Evolutionary conservation across 345 rosid genomes (phyloP).

Genomic region (Schrenkiella parvula): DNA sequence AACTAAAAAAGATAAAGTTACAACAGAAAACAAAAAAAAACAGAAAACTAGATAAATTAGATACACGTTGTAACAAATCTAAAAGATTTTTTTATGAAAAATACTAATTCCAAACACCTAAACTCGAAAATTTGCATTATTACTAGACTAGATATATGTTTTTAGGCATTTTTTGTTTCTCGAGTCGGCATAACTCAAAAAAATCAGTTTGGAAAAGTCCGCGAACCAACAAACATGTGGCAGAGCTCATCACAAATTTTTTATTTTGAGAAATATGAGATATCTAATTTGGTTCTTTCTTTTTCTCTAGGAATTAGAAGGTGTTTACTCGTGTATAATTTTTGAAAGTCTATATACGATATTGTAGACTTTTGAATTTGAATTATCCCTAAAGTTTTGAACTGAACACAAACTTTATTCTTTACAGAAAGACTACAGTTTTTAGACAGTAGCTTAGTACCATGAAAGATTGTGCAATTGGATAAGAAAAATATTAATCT

Average conservation of each 20-base stretch:
- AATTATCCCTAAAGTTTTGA: neutral
- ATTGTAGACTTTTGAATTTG: neutral
- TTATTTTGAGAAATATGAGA: neutral
- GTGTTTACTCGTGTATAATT: neutral
- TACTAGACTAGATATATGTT: too few relatives aligned
- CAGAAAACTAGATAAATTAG: too few relatives aligned
- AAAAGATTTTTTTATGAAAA: too few relatives aligned
- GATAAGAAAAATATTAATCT: neutral
- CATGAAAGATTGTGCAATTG: slow-evolving; percentile 3
- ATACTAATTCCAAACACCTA: too few relatives aligned
- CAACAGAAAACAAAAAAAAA: too few relatives aligned
- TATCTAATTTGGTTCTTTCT: neutral
- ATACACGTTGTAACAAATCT: too few relatives aligned
- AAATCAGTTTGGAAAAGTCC: neutral
- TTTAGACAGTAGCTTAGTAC: neutral
- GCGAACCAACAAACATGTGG: neutral
- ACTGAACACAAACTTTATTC: neutral
- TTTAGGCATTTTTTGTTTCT: too few relatives aligned
- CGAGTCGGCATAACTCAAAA: too few relatives aligned
- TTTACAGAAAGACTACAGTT: neutral
- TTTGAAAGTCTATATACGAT: neutral
- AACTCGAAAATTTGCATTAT: too few relatives aligned
- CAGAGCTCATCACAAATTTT: neutral
- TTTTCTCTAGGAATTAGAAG: neutral
- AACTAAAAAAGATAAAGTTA: too few relatives aligned